Conservation (phyloP, 352 stramenopile genomes). For the Phytophthora idaei region DNA sequence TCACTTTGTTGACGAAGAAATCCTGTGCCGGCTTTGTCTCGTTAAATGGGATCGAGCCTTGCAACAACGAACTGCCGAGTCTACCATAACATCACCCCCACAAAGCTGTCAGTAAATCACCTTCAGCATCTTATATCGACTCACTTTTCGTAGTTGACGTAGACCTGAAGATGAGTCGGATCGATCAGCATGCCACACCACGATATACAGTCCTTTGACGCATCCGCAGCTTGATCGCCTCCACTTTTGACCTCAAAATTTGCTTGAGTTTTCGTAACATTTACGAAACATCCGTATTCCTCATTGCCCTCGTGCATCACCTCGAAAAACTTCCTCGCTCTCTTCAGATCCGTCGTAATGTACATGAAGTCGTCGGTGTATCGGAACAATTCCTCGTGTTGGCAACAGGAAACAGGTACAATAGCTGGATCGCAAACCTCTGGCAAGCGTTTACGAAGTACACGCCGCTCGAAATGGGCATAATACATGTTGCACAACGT, state of each 20-base stretch:
- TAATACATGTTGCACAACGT: slow-evolving; percentile 86
- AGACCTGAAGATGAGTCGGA: slow-evolving; percentile 54
- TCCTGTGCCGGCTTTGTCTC: slow-evolving; percentile 51
- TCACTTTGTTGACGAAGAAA: slow-evolving; percentile 73
- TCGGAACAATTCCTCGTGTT: slow-evolving; percentile 69
- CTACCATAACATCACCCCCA: slow-evolving; percentile 10
- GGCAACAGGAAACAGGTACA: slow-evolving; percentile 29
- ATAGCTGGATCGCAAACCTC: slow-evolving; percentile 22
- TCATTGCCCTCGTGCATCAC: slow-evolving; percentile 69
- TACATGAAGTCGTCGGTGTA: slow-evolving; percentile 87
- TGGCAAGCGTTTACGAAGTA: slow-evolving; percentile 54
- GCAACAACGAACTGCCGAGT: slow-evolving; percentile 39
- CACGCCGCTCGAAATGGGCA: slow-evolving; percentile 69
- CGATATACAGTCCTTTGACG: slow-evolving; percentile 32
- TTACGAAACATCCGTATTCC: slow-evolving; percentile 72
- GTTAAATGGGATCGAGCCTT: slow-evolving; percentile 61
- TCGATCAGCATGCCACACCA: slow-evolving; percentile 83
- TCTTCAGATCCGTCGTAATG: slow-evolving; percentile 55
- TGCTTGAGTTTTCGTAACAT: slow-evolving; percentile 63
- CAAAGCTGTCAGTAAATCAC: slow-evolving; percentile 14
- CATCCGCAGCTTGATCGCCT: not conserved
- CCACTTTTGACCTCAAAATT: slow-evolving; percentile 49
- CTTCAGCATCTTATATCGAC: not conserved
- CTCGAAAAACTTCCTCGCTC: slow-evolving; percentile 53
- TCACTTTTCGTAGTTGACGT: slow-evolving; percentile 83